A percentile compares a stretch with the other conserved stretches of the same genome.
phyloP scores from a whole-genome alignment of 768 basidiomycete genomes.

The Termitomyces sp. region DNA sequence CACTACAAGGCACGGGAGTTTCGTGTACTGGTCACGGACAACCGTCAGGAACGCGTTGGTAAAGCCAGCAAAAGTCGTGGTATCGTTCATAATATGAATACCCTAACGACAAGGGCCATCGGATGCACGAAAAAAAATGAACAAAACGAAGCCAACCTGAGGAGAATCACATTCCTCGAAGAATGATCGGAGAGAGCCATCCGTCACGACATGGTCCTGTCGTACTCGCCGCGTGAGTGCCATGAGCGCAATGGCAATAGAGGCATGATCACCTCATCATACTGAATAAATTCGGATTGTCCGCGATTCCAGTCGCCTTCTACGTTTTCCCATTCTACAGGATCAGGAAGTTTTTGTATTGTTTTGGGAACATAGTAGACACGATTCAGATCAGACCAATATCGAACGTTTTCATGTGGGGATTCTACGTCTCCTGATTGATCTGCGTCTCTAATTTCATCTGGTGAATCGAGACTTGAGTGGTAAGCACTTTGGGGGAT shows the following conservation, averaged over 20 bases:
- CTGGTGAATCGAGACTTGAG: conserved; percentile 26
- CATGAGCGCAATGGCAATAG: background rate
- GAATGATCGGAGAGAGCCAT: conserved; percentile 58
- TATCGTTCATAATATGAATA: conserved; percentile 62
- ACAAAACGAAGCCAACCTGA: conserved; percentile 43
- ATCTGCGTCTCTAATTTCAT: conserved; percentile 4
- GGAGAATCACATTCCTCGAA: conserved; percentile 73
- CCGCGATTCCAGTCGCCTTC: conserved; percentile 55
- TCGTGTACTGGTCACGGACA: conserved; percentile 65
- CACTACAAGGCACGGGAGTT: conserved; percentile 52
- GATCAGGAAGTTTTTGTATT: conserved; percentile 58
- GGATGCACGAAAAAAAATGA: background rate
- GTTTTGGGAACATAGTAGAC: conserved; percentile 62
- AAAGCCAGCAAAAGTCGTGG: conserved; percentile 61
- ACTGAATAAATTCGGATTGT: conserved; percentile 43
- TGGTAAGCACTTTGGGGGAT: conserved; percentile 57
- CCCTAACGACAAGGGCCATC: conserved; percentile 37
- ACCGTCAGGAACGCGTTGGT: conserved; percentile 49
- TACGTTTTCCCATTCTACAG: conserved; percentile 45
- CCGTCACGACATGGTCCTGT: conserved; percentile 64
- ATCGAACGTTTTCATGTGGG: conserved; percentile 33
- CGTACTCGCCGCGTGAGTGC: background rate
- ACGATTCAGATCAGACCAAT: conserved; percentile 68
- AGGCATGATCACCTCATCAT: conserved; percentile 41
- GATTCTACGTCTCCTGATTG: conserved; percentile 2